Conservation (phyloP, 148 eudicot species). For the Cornus kousa region DNA sequence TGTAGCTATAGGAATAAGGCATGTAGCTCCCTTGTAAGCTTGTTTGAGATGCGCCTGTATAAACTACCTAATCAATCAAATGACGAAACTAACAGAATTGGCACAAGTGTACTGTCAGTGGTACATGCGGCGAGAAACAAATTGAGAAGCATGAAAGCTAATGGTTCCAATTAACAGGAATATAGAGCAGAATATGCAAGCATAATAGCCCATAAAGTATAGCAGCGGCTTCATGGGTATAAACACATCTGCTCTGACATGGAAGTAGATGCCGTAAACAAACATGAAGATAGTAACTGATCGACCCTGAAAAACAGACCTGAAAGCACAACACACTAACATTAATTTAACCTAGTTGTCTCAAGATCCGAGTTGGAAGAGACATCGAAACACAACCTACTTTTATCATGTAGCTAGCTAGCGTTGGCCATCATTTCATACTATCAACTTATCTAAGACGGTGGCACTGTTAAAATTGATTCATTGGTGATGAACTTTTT, state of each 20-base stretch:
- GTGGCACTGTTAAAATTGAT: too few relatives aligned
- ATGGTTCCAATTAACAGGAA: neutral
- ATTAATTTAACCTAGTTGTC: too few relatives aligned
- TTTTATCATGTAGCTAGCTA: too few relatives aligned
- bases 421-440: neutral
- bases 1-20: too few relatives aligned
- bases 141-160: too few relatives aligned
- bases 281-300: slow-evolving; percentile 5
- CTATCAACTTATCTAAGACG: too few relatives aligned
- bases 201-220: neutral
- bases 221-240: neutral
- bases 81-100: too few relatives aligned
- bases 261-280: neutral
- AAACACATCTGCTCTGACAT: neutral
- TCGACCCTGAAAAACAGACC: neutral
- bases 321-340: neutral
- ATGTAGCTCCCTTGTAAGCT: too few relatives aligned
- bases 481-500: too few relatives aligned
- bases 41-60: too few relatives aligned
- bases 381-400: too few relatives aligned
- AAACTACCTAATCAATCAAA: too few relatives aligned
- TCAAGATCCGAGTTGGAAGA: neutral
- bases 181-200: neutral
- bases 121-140: neutral
- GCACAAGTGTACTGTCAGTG: neutral